Base-by-base conservation (phyloP, 768 basidiomycete species). In the Tricholoma bakamatsutake region DNA sequence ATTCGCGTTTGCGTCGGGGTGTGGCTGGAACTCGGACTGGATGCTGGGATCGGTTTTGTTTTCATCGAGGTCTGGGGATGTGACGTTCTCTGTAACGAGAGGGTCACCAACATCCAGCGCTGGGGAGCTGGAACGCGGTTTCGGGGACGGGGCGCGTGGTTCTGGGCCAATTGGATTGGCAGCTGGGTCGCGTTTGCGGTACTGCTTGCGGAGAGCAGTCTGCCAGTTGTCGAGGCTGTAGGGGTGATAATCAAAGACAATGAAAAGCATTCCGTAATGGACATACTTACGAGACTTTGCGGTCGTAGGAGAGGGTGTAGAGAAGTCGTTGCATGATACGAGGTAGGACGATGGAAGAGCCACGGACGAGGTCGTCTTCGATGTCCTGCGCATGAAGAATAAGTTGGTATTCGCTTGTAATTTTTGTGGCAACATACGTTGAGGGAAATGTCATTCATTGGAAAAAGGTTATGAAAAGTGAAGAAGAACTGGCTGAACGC, bases 401-500 rank as follows among this genome's bases (percentile, higher is more conserved):
- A 48, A 57, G 42, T 40, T 5, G 51, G 42, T 35, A 24, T 50
- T 24, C 46, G 30, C 50, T 56, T 58, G 54, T 12, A 52, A 52
- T 43, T 56, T 51, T 52, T 39, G 55, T 54, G 42, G 55, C 47
- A 52, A 68, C 79, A 59, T 66, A 90, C 90, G 56, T 72, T 66
- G 39, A 90, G 71, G 42, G 88, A 76, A 59, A 93, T 80, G 64
- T 90, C 88, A 43, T 80, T 71, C 74, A 88, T 78, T 37, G 83
- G 76, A 60, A 95, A 81, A 55, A 94, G 76, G 50, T 80, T 79
- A 48, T 80, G 77, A 73, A 95, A 96, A 27, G 88, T 92, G 69
- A 80, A 87, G 72, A 91, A 87, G 79, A 96, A 95, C 68, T 95
- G 92, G 70, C 82, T 81, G 70, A 94, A 88, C 24, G 87, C 88